Conservation (phyloP, 1,284 basidiomycete species). For the Thelephora terrestris region DNA sequence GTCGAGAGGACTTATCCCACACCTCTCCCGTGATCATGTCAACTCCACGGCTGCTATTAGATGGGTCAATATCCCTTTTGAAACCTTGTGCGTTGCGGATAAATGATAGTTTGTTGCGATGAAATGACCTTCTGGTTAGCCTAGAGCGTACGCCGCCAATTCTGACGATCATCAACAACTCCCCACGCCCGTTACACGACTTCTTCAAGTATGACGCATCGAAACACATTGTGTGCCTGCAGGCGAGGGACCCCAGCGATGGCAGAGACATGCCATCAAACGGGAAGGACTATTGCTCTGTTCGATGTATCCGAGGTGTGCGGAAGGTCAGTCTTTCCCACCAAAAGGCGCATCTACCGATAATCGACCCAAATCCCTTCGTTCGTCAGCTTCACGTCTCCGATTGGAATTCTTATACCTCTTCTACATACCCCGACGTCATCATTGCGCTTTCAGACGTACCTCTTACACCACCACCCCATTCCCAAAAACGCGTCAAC, state of each 20-base stretch:
- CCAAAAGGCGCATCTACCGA: neutral
- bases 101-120: constrained; percentile 3
- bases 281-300: constrained; percentile 43
- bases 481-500: constrained; percentile 62
- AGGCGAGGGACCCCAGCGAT: constrained; percentile 57
- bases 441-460: constrained; percentile 63
- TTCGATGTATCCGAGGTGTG: constrained; percentile 56
- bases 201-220: constrained; percentile 44
- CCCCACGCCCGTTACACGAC: constrained; percentile 38
- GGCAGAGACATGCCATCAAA: constrained; percentile 60
- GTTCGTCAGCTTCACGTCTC: constrained; percentile 40
- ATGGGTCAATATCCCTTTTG: constrained; percentile 65
- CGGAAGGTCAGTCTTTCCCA: constrained; percentile 42
- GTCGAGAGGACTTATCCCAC: constrained; percentile 63
- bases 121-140: constrained; percentile 24
- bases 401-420: constrained; percentile 43
- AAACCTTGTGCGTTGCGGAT: constrained; percentile 56
- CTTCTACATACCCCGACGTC: constrained; percentile 53
- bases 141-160: constrained; percentile 52
- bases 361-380: constrained; percentile 2
- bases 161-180: constrained; percentile 41
- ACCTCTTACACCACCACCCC: constrained; percentile 49
- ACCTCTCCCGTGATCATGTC: constrained; percentile 60
- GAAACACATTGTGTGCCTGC: constrained; percentile 46
- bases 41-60: constrained; percentile 35